These are phyloP conservation scores for Leucoagaricus sp. DNA, from an alignment of 1,284 basidiomycete species.

Conservation along the genomic window DNA sequence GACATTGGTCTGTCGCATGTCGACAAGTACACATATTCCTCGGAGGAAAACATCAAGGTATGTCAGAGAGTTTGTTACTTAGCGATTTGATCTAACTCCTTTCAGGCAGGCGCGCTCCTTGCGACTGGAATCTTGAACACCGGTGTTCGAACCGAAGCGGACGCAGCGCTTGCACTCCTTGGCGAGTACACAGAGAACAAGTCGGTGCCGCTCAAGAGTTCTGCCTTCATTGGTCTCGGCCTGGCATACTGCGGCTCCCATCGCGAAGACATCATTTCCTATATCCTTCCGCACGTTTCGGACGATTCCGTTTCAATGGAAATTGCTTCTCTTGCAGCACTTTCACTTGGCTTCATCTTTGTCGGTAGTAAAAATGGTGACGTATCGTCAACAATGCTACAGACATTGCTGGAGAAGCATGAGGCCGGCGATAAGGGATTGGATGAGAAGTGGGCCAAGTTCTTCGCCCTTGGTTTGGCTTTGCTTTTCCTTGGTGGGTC, in stretches of 20 bases:
- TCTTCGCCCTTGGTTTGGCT: slow-evolving; percentile 89
- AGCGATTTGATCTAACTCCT: neutral
- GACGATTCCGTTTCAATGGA: slow-evolving; percentile 90
- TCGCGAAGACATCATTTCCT: slow-evolving; percentile 81
- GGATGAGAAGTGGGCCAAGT: slow-evolving; percentile 92
- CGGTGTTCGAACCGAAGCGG: slow-evolving; percentile 90
- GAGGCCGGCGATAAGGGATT: slow-evolving; percentile 76
- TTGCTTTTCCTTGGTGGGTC: slow-evolving; percentile 86
- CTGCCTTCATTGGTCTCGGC: slow-evolving; percentile 89
- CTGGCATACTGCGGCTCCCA: slow-evolving; percentile 95
- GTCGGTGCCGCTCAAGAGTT: slow-evolving; percentile 81
- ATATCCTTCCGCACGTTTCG: slow-evolving; percentile 79
- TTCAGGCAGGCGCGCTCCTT: slow-evolving; percentile 87
- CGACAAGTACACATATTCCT: slow-evolving; percentile 97
- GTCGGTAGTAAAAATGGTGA: slow-evolving; percentile 97
- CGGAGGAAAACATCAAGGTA: slow-evolving; percentile 96
- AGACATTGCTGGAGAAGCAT: slow-evolving; percentile 90
- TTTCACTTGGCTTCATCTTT: slow-evolving; percentile 94
- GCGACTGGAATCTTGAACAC: slow-evolving; percentile 95
- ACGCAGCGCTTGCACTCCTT: slow-evolving; percentile 90
- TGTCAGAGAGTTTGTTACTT: neutral
- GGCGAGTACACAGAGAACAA: slow-evolving; percentile 92
- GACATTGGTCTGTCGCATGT: slow-evolving; percentile 93
- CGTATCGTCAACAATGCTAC: slow-evolving; percentile 86
- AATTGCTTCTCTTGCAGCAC: slow-evolving; percentile 82